Conservation (phyloP, 2,329 filamentous ascomycete genomes). For the Phaeophleospora eucalypticola region DNA sequence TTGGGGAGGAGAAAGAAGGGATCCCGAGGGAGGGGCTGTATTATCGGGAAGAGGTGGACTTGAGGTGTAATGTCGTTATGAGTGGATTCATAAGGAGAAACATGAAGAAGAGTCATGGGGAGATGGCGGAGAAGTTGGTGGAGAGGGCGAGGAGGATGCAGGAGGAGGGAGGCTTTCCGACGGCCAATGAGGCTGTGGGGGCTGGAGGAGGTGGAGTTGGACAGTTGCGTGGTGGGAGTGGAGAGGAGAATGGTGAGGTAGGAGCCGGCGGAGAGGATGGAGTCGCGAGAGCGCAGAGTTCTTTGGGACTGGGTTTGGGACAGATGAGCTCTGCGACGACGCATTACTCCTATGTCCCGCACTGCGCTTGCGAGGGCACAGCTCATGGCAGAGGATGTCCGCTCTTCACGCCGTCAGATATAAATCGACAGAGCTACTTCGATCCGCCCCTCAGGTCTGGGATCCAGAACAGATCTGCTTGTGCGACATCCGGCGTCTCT, state of each 20-base stretch:
- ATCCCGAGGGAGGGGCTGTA: constrained; percentile 68
- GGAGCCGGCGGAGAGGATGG: too few relatives aligned
- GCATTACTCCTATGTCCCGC: constrained; percentile 1
- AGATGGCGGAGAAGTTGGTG: constrained; percentile 57
- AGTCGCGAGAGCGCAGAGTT: too few relatives aligned
- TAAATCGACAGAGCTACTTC: constrained; percentile 3
- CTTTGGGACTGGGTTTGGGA: too few relatives aligned
- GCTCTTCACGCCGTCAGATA: constrained; percentile 15
- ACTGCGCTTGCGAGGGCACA: constrained; percentile 15
- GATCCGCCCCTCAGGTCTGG: background rate
- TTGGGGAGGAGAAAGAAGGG: constrained; percentile 51
- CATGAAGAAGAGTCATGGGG: constrained; percentile 68
- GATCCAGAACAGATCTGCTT: background rate
- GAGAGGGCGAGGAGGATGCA: constrained; percentile 16
- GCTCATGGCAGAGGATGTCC: constrained; percentile 10
- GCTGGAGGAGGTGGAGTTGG: too few relatives aligned
- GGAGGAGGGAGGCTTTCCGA: background rate
- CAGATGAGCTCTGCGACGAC: background rate
- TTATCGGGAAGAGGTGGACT: constrained; percentile 78
- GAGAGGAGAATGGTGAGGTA: too few relatives aligned
- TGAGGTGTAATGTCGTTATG: constrained; percentile 75
- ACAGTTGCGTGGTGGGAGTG: too few relatives aligned
- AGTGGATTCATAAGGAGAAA: constrained; percentile 76
- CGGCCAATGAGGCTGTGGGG: background rate
- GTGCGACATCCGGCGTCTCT: constrained; percentile 11